phyloP scores from a whole-genome alignment of 805 yeast genomes.

The Ogataea methanolica region DNA sequence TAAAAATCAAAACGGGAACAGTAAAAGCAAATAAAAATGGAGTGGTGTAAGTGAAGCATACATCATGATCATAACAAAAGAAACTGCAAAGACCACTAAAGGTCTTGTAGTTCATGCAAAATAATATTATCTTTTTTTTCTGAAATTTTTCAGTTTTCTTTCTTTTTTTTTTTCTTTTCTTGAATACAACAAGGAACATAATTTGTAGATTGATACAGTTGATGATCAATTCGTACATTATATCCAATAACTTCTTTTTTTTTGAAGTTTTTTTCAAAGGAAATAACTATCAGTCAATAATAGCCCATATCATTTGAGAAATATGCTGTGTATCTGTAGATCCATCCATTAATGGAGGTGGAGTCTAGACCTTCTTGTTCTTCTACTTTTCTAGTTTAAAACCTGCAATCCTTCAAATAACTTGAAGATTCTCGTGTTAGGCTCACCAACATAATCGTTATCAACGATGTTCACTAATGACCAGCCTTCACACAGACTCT shows the following conservation, averaged over 20 bases:
- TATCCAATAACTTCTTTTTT: background rate
- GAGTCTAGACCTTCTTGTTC: background rate
- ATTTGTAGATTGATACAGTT: slow-evolving; percentile 1
- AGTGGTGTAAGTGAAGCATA: too few species aligned
- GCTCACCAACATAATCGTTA: slow-evolving; percentile 59
- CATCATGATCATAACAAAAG: too few species aligned
- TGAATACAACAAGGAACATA: background rate
- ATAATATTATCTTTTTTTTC: background rate
- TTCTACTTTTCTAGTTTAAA: background rate
- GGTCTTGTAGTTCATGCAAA: too few species aligned
- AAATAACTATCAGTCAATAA: background rate
- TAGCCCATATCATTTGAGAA: background rate
- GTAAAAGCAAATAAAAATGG: too few species aligned
- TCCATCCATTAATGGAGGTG: background rate
- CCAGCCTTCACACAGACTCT: slow-evolving; percentile 50
- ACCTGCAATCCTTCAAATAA: slow-evolving; percentile 37
- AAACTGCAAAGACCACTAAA: too few species aligned
- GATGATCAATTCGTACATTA: slow-evolving; percentile 1
- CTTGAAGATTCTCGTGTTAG: slow-evolving; percentile 52
- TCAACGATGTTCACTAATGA: slow-evolving; percentile 85
- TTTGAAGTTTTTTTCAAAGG: background rate
- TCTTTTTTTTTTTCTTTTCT: slow-evolving; percentile 2
- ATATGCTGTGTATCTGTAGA: slow-evolving; percentile 1
- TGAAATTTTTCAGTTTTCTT: background rate
- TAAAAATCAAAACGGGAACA: background rate